Base-by-base conservation (phyloP, 2,329 filamentous ascomycete species). In the Xylaria sp. region DNA sequence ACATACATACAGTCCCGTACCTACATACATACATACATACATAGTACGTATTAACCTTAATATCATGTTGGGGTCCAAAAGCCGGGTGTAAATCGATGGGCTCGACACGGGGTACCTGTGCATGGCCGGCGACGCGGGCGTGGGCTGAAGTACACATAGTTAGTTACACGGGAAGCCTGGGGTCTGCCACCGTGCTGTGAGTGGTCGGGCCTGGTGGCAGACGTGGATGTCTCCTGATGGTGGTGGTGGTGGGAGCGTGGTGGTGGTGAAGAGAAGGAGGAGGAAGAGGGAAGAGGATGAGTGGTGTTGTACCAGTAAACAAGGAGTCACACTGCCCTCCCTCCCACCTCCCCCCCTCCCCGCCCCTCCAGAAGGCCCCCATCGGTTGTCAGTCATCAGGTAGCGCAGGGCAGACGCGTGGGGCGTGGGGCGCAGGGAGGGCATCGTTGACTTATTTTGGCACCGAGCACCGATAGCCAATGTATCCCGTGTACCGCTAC, bases 241-340 rank as follows among this genome's bases (percentile, higher is more conserved):
- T 59, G 60, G 60, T 53, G 39, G 56, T 49, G 33, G 39, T 39
- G 47, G 39, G 47, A 31, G 49, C 9, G 22, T 61, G 38, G 54
- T 63, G 59, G 53, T 58, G 63, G 38, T 59, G 73, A 29, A 31
- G 25, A 29, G 45, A 11, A 31, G 27, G 25, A 9, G 25, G 73
- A n/a, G n/a, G n/a, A n/a, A n/a, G n/a, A n/a, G n/a, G n/a, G n/a
- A n/a, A n/a, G n/a, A n/a, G n/a, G n/a, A n/a, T n/a, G n/a, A n/a
- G n/a, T n/a, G n/a, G n/a, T n/a, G n/a, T n/a, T n/a, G n/a, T n/a
- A n/a, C n/a, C 73, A 67, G 73, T 72, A 56, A 58, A 42, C 66
- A 68, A 73, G 58, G 73, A 76, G 75, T 76, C 75, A 76, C 75
- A 75, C 71, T 70, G 55, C 67, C 67, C 36, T 55, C 64, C 54